Evolutionary conservation across 306 rosid genomes (phyloP), one percentile per base, ranked within the genome.

Genomic region (Cucumis hystrix): DNA sequence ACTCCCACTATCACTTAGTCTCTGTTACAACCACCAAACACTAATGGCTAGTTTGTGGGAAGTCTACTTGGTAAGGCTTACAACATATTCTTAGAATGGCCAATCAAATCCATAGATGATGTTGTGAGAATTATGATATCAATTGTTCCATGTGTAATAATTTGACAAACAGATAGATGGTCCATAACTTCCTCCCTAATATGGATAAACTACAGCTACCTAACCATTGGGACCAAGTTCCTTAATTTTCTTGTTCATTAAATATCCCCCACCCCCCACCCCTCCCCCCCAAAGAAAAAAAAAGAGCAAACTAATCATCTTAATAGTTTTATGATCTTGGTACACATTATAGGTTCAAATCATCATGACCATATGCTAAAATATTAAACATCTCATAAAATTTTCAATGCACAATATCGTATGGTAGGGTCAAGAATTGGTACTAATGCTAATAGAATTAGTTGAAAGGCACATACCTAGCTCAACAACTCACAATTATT

Each of bases 221-320:
- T 28, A 72, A 72, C 76, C 76, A 72, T 49, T 72, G 61, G 76
- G 61, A 72, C 61, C 76, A 51, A 28, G 63, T 73, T 73, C 47
- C 30, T 67, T 21, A 67, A 18, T 67, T 39, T 67, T 0, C 74
- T 67, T 35, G 35, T 67, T 67, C 74, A 67, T 25, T 30, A 35
- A 33, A 52, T 73, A 73, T 73, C 1, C 60, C 10, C 14, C 1
- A 43, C 10, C 14, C 2, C 71, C 6, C 40, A 33, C 18, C 10
- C 14, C 2, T 51, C 6, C 40, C 54, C 18, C 16, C 51, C 9
- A 18, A 52, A 30, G 10, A 8, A 12, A 52, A 30, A 25, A 13
- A 25, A 7, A 30, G 47, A 51, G 63, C 8, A 54, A 33, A 73
- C n/a, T 52, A 18, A 73, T 73, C 47, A 73, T 52, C 25, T 16